These are phyloP conservation scores for Sherardia arvensis DNA, from an alignment of 257 asterid genomes.

Conservation along the genomic window DNA sequence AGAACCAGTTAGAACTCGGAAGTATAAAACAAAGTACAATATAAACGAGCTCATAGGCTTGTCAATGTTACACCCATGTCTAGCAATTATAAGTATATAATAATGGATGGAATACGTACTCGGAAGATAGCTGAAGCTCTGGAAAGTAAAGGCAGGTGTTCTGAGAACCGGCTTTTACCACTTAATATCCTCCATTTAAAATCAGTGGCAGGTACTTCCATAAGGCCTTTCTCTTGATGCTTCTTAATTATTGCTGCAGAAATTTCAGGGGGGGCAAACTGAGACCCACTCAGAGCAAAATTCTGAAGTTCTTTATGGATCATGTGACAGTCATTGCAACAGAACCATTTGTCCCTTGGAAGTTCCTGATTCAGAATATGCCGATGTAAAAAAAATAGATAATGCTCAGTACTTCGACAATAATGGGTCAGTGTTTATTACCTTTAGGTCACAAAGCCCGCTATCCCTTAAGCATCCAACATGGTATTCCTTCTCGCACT, in stretches of 20 bases:
- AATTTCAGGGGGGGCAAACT: slow-evolving; percentile 48
- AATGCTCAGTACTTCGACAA: background rate
- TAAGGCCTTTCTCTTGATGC: slow-evolving; percentile 43
- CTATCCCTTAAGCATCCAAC: slow-evolving; percentile 88
- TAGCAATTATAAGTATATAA: background rate
- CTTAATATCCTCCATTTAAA: slow-evolving; percentile 71
- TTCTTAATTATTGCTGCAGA: slow-evolving; percentile 39
- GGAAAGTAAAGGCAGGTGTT: slow-evolving; percentile 70
- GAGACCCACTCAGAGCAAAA: slow-evolving; percentile 49
- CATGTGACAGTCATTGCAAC: slow-evolving; percentile 70
- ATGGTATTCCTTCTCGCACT: slow-evolving; percentile 99
- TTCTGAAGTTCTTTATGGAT: slow-evolving; percentile 56
- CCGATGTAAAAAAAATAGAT: slow-evolving; percentile 8
- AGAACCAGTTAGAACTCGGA: background rate
- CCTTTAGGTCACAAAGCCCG: slow-evolving; percentile 82
- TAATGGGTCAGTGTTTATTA: slow-evolving; percentile 21
- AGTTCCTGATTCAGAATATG: slow-evolving; percentile 60
- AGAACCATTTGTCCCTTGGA: slow-evolving; percentile 94
- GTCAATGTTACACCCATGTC: background rate
- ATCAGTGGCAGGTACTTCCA: slow-evolving; percentile 30
- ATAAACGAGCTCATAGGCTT: background rate
- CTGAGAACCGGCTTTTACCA: slow-evolving; percentile 77
- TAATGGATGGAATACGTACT: slow-evolving; percentile 35
- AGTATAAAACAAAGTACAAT: background rate
- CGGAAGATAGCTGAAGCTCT: slow-evolving; percentile 94